phyloP scores from a whole-genome alignment of 1,284 basidiomycete genomes.

The Apiotrichum brassicae region DNA sequence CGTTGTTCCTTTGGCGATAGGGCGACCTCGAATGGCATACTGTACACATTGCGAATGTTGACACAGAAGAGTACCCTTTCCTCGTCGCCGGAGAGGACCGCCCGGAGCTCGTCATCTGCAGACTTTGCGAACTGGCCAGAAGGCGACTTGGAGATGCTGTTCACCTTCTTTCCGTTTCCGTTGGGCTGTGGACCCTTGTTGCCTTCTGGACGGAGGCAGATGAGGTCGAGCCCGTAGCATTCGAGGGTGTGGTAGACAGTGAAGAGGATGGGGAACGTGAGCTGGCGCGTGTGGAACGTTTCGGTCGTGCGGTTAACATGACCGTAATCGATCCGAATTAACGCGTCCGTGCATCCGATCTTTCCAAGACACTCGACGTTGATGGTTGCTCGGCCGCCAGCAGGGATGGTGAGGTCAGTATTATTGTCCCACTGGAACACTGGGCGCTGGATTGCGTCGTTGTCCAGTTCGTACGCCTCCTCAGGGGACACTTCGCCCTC shows the following conservation, averaged over 20 bases:
- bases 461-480: constrained; percentile 86
- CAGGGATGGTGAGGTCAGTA: constrained; percentile 53
- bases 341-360: constrained; percentile 72
- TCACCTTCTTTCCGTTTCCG: not conserved
- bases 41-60: constrained; percentile 82
- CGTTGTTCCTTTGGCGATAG: constrained; percentile 52
- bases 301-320: constrained; percentile 52
- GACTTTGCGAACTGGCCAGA: constrained; percentile 16
- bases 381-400: constrained; percentile 64
- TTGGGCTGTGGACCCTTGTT: not conserved
- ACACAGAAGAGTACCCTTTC: constrained; percentile 78
- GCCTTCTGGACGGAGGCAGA: constrained; percentile 47
- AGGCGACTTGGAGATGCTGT: not conserved
- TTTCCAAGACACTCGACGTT: constrained; percentile 76
- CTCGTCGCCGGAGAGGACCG: constrained; percentile 50
- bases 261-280: constrained; percentile 76
- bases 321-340: constrained; percentile 77
- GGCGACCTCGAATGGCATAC: constrained; percentile 76
- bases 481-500: constrained; percentile 74
- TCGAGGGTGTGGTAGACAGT: constrained; percentile 91
- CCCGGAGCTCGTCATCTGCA: constrained; percentile 29
- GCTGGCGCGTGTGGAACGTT: constrained; percentile 70
- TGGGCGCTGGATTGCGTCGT: constrained; percentile 67
- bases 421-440: constrained; percentile 66
- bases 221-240: constrained; percentile 69